Base-by-base conservation (phyloP, 257 asterid species). In the Solanum arcanum region DNA sequence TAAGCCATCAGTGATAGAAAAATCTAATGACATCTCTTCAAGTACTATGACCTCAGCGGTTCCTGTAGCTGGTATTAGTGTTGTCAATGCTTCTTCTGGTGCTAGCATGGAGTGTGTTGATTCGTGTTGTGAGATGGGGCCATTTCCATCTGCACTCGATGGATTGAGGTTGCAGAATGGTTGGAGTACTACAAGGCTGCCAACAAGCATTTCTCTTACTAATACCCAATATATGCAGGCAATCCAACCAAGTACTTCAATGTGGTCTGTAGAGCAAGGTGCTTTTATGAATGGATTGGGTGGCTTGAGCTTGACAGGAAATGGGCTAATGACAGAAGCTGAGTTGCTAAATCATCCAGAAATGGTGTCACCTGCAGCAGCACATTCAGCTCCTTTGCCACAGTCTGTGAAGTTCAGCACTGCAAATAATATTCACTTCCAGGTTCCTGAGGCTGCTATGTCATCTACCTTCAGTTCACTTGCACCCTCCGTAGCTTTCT, bases 1-100 rank as follows among this genome's bases (percentile, higher is more conserved):
- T 88, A 95, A 94, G 94, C 99, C 99, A 12, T 85, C 92, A 15
- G 84, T 89, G 27, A 82, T 86, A 72, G 99, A 96, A 88, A 97
- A 92, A 91, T 60, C 86, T 23, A 95, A 93, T 60, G 94, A 90
- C 21, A 83, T 90, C 82, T 88, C 91, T 74, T 87, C 92, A 75
- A 91, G 89, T 41, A 76, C 85, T 86, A 77, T 89, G 64, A 77
- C 92, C 60, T 84, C 90, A 6, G 91, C 88, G 52, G 60, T n/a
- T 73, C 83, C 88, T 46, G 83, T 85, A 44, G 44, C 87, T 46
- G 64, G 27, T 85, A n/a, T 68, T 68, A 68, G 37, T 25, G 46
- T 52, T 21, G 25, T 7, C 27, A 69, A 64, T 21, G 83, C 78
- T 87, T 90, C 88, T 85, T 74, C 93, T 88, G 91, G 80, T 73